Evolutionary conservation across 345 rosid species (phyloP).

Genomic region (Salix purpurea): DNA sequence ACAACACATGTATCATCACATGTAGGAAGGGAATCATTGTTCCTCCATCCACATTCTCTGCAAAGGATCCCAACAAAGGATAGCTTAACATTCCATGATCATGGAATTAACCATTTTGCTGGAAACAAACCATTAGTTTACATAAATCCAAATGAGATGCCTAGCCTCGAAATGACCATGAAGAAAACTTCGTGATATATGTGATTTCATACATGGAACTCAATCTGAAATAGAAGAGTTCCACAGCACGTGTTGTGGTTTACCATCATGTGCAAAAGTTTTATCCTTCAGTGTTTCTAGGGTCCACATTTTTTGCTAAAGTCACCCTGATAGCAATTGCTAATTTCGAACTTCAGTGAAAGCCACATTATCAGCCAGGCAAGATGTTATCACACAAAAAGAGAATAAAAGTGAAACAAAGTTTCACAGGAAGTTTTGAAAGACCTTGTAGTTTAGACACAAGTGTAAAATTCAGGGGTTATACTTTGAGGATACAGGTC

Average conservation of each 20-base stretch:
- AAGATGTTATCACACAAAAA: not conserved
- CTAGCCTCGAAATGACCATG: not conserved
- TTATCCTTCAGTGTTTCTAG: not conserved
- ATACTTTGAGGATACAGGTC: not conserved
- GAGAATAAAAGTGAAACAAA: not conserved
- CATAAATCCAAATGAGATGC: not conserved
- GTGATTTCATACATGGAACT: not conserved
- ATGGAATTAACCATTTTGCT: not conserved
- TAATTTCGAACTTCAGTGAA: not conserved
- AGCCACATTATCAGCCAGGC: not conserved
- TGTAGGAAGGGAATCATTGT: conserved; percentile 36
- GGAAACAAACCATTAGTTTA: not conserved
- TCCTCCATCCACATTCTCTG: conserved; percentile 95
- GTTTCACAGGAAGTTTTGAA: not conserved
- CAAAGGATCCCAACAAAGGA: conserved; percentile 6
- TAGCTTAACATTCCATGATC: not conserved
- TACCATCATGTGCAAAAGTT: not conserved
- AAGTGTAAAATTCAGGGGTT: not conserved
- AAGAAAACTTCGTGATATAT: not conserved
- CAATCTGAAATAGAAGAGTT: not conserved
- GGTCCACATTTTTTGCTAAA: not conserved
- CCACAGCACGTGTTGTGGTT: not conserved
- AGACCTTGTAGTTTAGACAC: not conserved
- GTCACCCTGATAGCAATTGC: not conserved
- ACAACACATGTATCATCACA: conserved; percentile 80